Base-by-base conservation (phyloP, 306 rosid species). In the Dryas alaskensis region DNA sequence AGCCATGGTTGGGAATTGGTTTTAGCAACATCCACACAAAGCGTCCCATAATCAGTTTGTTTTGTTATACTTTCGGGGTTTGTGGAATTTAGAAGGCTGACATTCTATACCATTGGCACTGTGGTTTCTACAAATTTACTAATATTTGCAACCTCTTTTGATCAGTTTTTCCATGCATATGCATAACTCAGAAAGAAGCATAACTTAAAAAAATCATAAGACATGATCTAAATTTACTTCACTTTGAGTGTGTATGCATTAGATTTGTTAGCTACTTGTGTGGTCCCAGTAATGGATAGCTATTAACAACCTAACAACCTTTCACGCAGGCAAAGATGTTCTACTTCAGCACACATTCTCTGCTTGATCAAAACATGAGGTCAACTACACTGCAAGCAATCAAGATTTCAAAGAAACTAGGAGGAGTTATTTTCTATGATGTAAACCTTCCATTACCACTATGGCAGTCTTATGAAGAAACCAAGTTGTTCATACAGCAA, bases 251-350 rank as follows among this genome's bases (percentile, higher is more conserved):
- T 5, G 16, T 52, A n/a, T 3, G 44, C 22, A 25, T 73, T 65
- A 55, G 8, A 7, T 48, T 8, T 42, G 10, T 14, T 6, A 37
- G 19, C 8, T n/a, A 3, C 48, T 50, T 77, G 44, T 51, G 16
- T 16, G 54, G 46, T 60, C 51, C 57, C 31, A 40, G 22, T 64
- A 46, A 72, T 51, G 60, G 27, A 54, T 75, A 27, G 45, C 58
- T 50, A 58, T 68, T 55, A 74, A 73, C 64, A 75, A 57, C 75
- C 43, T 80, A 74, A 73, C 64, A 75, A 57, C 75, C 43, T 80
- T 22, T 78, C 67, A 51, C 85, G 88, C 95, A 94, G 98, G 91
- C 98, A 64, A 91, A 88, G 89, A 88, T 94, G 92, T 89, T 94
- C 83, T 91, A 94, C 84, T 85, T 88, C 87, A 87, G 68, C 84